Conservation (phyloP, 768 basidiomycete species). For the Inosperma sp. region DNA sequence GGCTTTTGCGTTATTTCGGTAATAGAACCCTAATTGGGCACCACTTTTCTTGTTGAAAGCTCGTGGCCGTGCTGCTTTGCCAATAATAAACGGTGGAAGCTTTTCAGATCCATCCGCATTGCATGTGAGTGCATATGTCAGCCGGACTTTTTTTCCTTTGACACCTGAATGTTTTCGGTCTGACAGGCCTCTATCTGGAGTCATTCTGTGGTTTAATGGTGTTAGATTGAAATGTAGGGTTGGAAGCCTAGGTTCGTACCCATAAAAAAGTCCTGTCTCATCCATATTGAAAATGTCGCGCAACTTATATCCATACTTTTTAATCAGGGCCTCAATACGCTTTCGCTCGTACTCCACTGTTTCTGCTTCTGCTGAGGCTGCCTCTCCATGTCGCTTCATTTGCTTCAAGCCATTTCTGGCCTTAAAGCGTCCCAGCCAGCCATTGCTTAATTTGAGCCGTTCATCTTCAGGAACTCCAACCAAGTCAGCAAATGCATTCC, state of each 20-base stretch:
- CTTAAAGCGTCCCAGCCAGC: conserved; percentile 31
- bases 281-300: conserved; percentile 36
- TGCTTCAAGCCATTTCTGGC: conserved; percentile 21
- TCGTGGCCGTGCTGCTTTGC: conserved; percentile 26
- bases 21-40: conserved; percentile 31
- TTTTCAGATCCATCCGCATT: conserved; percentile 35
- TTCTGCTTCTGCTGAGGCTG: conserved; percentile 23
- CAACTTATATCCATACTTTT: conserved; percentile 22
- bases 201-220: conserved; percentile 19
- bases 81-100: conserved; percentile 30
- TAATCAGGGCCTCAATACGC: conserved; percentile 25
- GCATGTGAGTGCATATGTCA: conserved; percentile 31
- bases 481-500: conserved; percentile 30
- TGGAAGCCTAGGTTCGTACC: conserved; percentile 16
- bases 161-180: conserved; percentile 24
- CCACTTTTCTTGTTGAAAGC: conserved; percentile 28
- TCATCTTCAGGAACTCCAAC: conserved; percentile 30
- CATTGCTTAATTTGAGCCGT: conserved; percentile 29
- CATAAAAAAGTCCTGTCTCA: conserved; percentile 34
- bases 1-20: conserved; percentile 34
- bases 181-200: conserved; percentile 30
- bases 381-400: conserved; percentile 32
- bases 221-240: background rate
- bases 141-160: conserved; percentile 29
- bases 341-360: conserved; percentile 24